phyloP scores from a whole-genome alignment of 2,329 filamentous ascomycete species.

The Fusarium verrucosum region DNA sequence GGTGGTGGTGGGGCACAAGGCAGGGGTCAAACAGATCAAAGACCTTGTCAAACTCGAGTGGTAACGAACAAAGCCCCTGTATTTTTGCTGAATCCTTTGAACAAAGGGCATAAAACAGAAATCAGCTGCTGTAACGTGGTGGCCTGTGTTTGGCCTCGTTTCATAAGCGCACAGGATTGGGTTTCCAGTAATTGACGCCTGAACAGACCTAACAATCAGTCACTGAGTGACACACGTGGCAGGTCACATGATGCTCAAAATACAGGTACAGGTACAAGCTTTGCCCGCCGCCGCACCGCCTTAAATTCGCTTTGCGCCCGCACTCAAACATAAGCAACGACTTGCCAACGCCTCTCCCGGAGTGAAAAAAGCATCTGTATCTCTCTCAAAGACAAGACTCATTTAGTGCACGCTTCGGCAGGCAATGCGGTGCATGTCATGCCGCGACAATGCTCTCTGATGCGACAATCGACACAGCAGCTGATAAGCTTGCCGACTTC shows the following conservation, averaged over 20 bases:
- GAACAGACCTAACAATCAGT: no score
- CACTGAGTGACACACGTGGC: conserved; percentile 6
- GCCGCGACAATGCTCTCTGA: conserved; percentile 36
- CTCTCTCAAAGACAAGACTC: background rate
- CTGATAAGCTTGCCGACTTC: conserved; percentile 46
- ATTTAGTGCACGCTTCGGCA: background rate
- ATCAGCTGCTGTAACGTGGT: background rate
- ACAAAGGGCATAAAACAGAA: background rate
- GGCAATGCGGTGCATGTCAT: conserved; percentile 29
- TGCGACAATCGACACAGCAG: conserved; percentile 34
- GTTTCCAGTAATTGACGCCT: conserved; percentile 6
- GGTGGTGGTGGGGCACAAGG: no score
- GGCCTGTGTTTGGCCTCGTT: background rate
- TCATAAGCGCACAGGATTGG: background rate
- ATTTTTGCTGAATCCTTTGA: background rate
- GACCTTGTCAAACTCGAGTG: background rate
- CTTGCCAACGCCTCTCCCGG: background rate
- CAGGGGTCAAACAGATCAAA: no score
- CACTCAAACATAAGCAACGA: conserved; percentile 19
- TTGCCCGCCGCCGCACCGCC: conserved; percentile 2
- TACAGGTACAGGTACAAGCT: no score
- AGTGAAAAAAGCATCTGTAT: background rate
- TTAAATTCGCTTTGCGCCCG: conserved; percentile 6
- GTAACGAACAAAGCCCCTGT: background rate
- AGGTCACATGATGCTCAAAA: conserved; percentile 9